Evolutionary conservation across 78 protist species (phyloP).

Genomic region (Dictyostelium brefeldianum): DNA sequence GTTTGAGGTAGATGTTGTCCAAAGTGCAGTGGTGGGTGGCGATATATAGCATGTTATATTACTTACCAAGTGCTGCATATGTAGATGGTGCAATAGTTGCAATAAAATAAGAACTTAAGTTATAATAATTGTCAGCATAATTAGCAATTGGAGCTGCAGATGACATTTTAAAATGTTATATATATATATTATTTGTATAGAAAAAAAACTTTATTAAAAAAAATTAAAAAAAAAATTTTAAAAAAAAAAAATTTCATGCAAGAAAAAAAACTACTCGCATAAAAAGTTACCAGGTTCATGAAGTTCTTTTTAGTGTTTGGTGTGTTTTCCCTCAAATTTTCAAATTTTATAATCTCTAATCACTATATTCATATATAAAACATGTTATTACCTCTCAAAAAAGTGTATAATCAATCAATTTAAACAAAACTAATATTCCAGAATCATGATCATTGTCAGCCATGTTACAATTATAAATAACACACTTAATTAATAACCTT

Average conservation of each 20-base stretch:
- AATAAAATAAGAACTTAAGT: conserved; percentile 23
- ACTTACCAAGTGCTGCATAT: conserved; percentile 92
- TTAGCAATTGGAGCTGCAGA: neutral
- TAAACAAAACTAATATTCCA: too few species aligned
- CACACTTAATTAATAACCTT: too few species aligned
- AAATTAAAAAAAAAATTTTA: conserved; percentile 10
- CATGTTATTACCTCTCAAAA: too few species aligned
- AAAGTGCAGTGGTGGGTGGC: too few species aligned
- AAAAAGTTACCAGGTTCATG: neutral
- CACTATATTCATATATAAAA: too few species aligned
- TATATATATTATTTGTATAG: conserved; percentile 14
- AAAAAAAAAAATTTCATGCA: neutral
- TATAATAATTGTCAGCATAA: neutral
- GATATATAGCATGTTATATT: neutral
- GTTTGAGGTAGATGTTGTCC: too few species aligned
- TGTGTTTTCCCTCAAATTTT: too few species aligned
- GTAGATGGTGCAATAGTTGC: conserved; percentile 87
- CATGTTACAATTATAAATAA: too few species aligned
- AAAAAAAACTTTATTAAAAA: conserved; percentile 19
- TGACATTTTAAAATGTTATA: neutral
- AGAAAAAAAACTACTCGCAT: neutral
- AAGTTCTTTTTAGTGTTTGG: too few species aligned
- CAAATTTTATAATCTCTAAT: too few species aligned
- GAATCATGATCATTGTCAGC: too few species aligned
- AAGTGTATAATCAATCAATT: too few species aligned